These are phyloP conservation scores for Plasmodium knowlesi DNA, from an alignment of 169 alveolate genomes.

Conservation along the genomic window DNA sequence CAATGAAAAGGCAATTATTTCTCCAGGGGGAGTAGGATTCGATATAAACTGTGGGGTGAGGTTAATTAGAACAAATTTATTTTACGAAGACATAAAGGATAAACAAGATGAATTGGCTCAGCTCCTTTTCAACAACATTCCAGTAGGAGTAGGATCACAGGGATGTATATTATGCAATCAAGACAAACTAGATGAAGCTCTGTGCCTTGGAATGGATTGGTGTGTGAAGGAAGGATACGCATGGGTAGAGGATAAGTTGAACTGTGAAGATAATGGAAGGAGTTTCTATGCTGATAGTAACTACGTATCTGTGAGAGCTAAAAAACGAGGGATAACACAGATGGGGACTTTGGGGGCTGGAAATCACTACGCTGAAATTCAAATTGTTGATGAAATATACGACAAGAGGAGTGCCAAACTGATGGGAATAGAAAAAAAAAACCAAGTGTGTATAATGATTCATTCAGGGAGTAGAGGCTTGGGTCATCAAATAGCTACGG, in stretches of 20 bases:
- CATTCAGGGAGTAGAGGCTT: constrained; percentile 92
- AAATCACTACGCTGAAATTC: constrained; percentile 92
- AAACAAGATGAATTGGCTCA: constrained; percentile 87
- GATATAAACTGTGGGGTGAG: constrained; percentile 94
- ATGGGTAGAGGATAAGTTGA: constrained; percentile 90
- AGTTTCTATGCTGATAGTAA: constrained; percentile 90
- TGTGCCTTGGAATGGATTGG: constrained; percentile 91
- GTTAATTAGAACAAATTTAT: constrained; percentile 81
- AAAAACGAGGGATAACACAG: constrained; percentile 91
- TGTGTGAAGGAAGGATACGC: constrained; percentile 81
- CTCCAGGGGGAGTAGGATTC: constrained; percentile 94
- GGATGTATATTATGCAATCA: constrained; percentile 84
- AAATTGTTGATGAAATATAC: constrained; percentile 89
- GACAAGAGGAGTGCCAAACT: constrained; percentile 88
- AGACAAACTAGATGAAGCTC: constrained; percentile 82
- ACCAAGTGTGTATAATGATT: constrained; percentile 90
- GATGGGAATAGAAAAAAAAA: constrained; percentile 88
- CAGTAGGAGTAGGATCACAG: constrained; percentile 93
- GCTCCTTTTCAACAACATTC: constrained; percentile 89
- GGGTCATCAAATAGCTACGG: constrained; percentile 92
- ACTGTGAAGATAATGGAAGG: constrained; percentile 90
- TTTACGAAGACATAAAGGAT: constrained; percentile 78
- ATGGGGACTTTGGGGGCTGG: constrained; percentile 94
- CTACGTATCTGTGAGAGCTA: constrained; percentile 88
- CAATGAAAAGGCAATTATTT: constrained; percentile 85